phyloP scores from a whole-genome alignment of 2,329 filamentous ascomycete species.

The Penicillium thymicola region DNA sequence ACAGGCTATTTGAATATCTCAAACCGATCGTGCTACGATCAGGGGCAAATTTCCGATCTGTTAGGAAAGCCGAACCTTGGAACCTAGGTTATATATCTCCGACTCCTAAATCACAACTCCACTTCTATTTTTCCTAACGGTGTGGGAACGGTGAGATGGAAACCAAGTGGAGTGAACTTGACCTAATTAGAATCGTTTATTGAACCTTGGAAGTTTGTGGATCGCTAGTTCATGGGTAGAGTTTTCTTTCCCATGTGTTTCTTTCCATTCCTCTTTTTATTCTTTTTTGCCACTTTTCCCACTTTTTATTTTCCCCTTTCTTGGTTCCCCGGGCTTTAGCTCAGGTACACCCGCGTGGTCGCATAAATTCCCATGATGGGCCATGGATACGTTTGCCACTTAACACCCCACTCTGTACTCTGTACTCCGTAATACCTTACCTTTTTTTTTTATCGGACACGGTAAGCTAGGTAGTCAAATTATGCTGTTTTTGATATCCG shows the following conservation, averaged over 20 bases:
- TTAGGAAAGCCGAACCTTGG: background rate
- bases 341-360: constrained; percentile 10
- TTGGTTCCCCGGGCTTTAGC: constrained; percentile 7
- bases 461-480: background rate
- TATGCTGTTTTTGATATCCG: background rate
- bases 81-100: constrained; percentile 3
- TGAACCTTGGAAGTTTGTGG: constrained; percentile 17
- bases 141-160: constrained; percentile 19
- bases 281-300: constrained; percentile 8
- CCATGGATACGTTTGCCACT: background rate
- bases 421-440: background rate
- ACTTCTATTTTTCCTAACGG: constrained; percentile 19
- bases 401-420: constrained; percentile 2
- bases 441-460: background rate
- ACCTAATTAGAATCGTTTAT: constrained; percentile 18
- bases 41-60: constrained; percentile 1
- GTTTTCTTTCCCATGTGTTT: constrained; percentile 21
- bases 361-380: background rate
- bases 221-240: constrained; percentile 15
- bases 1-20: background rate
- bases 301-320: constrained; percentile 3
- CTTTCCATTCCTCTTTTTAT: constrained; percentile 4
- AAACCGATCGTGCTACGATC: background rate
- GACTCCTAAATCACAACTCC: constrained; percentile 8
- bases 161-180: constrained; percentile 14